Evolutionary conservation across 2,329 filamentous ascomycete genomes (phyloP), one percentile per base, ranked within the genome.

Genomic region (Ceratocystis papillata): DNA sequence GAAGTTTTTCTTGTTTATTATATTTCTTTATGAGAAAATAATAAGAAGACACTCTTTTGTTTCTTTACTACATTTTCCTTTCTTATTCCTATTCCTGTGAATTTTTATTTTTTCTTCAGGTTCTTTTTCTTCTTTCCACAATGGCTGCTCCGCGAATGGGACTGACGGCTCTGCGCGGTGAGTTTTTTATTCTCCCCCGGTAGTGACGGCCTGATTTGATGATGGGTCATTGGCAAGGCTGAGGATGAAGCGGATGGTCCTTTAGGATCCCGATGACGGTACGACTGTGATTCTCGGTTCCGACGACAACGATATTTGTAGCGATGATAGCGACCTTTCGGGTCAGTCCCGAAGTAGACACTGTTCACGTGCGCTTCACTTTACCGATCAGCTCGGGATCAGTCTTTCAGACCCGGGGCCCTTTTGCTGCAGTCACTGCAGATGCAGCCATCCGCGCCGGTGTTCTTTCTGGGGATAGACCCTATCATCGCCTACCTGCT

Each of bases 141-240:
- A 85, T 85, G 82, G 80, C 79, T 74, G 78, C 80, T 72, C 80
- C 82, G 72, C 77, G 82, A 77, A 78, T 83, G 72, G 82, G 82
- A 74, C 73, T 83, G 70, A 79, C 80, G 76, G 82, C 82, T 74
- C 75, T 84, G 74, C 81, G 81, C 75, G 79, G 81, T 80, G 79
- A 65, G 66, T 60, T 67, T 60, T 50, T 33, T 20, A 20, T 17
- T 17, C 25, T 55, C 30, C 22, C 50, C 20, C 8, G 46, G 17
- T 48, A 48, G 3, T n/a, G 46, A 22, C 46, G 17, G 46, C 46
- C 8, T 48, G 46, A 1, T 6, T 48, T 48, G 46, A 17, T 17
- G 20, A 41, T 41, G 17, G 46, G n/a, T 17, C 46, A 48, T 41
- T 15, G 46, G 46, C 15, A 48, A 48, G 46, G 46, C 48, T 50